A percentile compares a stretch with the other conserved stretches of the same genome.
Evolutionary conservation across 495 filamentous ascomycete genomes (phyloP).

Genomic region (Xylaria sp.): DNA sequence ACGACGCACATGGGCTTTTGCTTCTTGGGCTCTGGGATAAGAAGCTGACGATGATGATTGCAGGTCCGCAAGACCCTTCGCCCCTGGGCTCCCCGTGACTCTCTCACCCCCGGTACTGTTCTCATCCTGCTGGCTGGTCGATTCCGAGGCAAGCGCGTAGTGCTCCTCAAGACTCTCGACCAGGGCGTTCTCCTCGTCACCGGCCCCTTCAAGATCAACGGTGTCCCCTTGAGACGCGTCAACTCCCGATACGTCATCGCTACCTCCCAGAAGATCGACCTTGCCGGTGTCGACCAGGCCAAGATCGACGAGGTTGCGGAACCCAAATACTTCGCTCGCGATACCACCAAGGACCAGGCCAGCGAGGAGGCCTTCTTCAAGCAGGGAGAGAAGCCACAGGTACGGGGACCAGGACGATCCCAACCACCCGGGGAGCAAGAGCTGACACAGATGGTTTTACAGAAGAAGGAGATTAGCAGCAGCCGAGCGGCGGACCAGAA

Average conservation of each 20-base stretch:
- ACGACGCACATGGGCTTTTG: slow-evolving; percentile 12
- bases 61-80: slow-evolving; percentile 96
- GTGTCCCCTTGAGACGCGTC: slow-evolving; percentile 96
- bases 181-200: slow-evolving; percentile 98
- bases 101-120: slow-evolving; percentile 90
- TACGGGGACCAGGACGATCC: slow-evolving; percentile 55
- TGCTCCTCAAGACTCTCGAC: slow-evolving; percentile 95
- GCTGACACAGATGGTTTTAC: slow-evolving; percentile 43
- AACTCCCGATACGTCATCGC: slow-evolving; percentile 99
- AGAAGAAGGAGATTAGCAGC: slow-evolving; percentile 96
- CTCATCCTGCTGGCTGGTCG: slow-evolving; percentile 99
- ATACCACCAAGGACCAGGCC: slow-evolving; percentile 89
- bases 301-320: slow-evolving; percentile 83
- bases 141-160: slow-evolving; percentile 99
- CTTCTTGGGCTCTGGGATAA: neutral
- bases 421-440: neutral
- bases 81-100: slow-evolving; percentile 79
- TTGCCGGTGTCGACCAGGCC: slow-evolving; percentile 79
- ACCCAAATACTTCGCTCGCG: slow-evolving; percentile 92
- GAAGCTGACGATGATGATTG: slow-evolving; percentile 37
- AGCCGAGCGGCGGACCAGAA: slow-evolving; percentile 96
- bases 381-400: slow-evolving; percentile 96
- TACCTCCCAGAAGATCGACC: slow-evolving; percentile 87
- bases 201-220: slow-evolving; percentile 99
- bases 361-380: slow-evolving; percentile 98